Conservation (phyloP, 768 basidiomycete species). For the Flagelloscypha sp. region DNA sequence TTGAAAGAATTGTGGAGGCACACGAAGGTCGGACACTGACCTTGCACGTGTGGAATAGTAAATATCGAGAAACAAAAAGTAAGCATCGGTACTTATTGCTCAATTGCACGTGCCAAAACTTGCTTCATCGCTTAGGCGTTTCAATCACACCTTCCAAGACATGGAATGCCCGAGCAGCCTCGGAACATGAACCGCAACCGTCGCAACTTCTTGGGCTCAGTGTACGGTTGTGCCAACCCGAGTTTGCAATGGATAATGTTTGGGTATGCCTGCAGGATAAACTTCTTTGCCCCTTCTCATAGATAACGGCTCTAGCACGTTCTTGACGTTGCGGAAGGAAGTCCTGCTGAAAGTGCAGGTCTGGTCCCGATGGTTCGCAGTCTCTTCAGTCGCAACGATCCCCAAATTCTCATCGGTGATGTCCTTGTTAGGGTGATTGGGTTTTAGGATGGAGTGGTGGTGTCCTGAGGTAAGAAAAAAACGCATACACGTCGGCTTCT, state of each 20-base stretch:
- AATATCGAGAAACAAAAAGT: conserved; percentile 67
- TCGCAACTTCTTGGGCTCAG: conserved; percentile 92
- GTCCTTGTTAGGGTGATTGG: conserved; percentile 48
- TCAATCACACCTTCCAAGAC: conserved; percentile 74
- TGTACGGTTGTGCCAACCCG: conserved; percentile 89
- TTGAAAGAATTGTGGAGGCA: conserved; percentile 76
- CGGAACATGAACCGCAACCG: conserved; percentile 52
- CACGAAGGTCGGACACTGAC: conserved; percentile 67
- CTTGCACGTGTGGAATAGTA: conserved; percentile 79
- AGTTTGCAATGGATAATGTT: conserved; percentile 82
- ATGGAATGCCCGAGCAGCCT: conserved; percentile 58
- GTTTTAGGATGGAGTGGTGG: conserved; percentile 93
- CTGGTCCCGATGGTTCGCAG: conserved; percentile 68
- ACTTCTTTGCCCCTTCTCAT: too few relatives aligned
- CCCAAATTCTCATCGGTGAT: too few relatives aligned
- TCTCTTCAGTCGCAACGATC: not conserved
- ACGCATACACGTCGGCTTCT: too few relatives aligned
- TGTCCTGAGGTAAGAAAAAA: too few relatives aligned
- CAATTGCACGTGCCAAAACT: conserved; percentile 3
- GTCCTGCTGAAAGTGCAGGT: conserved; percentile 92
- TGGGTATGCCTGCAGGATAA: too few relatives aligned
- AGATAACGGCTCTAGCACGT: too few relatives aligned
- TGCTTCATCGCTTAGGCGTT: conserved; percentile 47
- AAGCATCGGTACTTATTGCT: conserved; percentile 12
- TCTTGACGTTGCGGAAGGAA: conserved; percentile 91